These are phyloP conservation scores for Cyclotella distinguenda DNA, from an alignment of 108 stramenopile genomes.

Conservation along the genomic window DNA sequence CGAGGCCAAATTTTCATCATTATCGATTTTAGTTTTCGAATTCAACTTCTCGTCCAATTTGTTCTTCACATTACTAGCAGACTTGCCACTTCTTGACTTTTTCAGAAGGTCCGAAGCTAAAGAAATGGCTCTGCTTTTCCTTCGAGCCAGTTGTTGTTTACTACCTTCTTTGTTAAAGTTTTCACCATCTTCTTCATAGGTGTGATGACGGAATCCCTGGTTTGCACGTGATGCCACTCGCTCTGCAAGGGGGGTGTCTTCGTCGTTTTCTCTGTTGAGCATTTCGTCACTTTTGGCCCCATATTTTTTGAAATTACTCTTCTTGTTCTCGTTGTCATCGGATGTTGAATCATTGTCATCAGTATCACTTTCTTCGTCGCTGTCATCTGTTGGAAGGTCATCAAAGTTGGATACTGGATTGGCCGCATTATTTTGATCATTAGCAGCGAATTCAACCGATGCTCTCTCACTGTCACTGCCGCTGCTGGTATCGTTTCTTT, in stretches of 20 bases:
- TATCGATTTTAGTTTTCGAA: background rate
- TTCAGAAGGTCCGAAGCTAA: conserved; percentile 39
- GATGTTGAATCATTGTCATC: conserved; percentile 9
- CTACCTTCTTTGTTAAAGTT: conserved; percentile 11
- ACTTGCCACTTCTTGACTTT: background rate
- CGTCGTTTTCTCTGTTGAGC: background rate
- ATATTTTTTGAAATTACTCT: background rate
- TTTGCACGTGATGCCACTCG: conserved; percentile 30
- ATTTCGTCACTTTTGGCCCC: conserved; percentile 7
- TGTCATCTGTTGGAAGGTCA: conserved; percentile 40
- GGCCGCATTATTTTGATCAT: background rate
- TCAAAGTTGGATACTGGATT: conserved; percentile 32
- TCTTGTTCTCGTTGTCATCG: conserved; percentile 3
- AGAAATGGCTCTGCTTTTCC: conserved; percentile 40
- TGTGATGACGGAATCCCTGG: conserved; percentile 28
- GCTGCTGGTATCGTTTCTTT: background rate
- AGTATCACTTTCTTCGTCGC: conserved; percentile 19
- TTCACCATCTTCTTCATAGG: background rate
- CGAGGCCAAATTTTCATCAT: conserved; percentile 12
- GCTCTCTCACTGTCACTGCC: conserved; percentile 7
- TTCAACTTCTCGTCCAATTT: background rate
- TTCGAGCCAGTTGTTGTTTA: conserved; percentile 21
- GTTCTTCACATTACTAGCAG: background rate
- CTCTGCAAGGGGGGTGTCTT: conserved; percentile 38
- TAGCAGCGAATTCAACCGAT: conserved; percentile 3